Base-by-base conservation (phyloP, 2,329 filamentous ascomycete genomes). In the Sporothrix humicola region DNA sequence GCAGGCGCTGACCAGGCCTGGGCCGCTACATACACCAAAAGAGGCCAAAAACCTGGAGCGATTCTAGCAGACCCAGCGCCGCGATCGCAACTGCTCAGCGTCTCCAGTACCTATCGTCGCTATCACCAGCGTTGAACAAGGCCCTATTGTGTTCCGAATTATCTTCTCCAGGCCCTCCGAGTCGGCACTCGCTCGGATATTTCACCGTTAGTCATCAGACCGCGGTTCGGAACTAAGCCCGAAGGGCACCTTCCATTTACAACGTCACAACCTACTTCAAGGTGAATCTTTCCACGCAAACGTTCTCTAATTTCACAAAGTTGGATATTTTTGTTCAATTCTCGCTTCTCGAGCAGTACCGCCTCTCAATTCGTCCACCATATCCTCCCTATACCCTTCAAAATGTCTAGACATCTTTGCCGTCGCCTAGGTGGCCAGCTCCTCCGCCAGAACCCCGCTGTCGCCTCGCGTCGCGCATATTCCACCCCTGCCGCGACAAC, bases 341-440 rank as follows among this genome's bases (percentile, higher is more conserved):
- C n/a, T 58, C 37, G 26, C 13, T 68, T 4, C 37, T 56, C 42
- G n/a, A 23, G 44, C 20, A 58, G 23, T 15, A 31, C 7, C 52
- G 23, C 31, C 46, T n/a, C 31, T 31, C 23, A 26, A 50, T 65
- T 6, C 37, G 15, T 1, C 13, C 15, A 31, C 15, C 15, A 48
- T 50, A 44, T 7, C 15, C 23, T 42, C 12, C 23, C 8, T 20
- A 20, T 15, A 37, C 31, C 50, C 12, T 31, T 20, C 26, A 42
- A 13, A 63, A 77, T 77, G 76, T 77, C 76, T 58, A 75, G 74
- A 72, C 56, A 74, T 48, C 46, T 76, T 13, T 70, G 46, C 68
- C 76, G 72, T 26, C 73, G 74, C 26, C 48, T 73, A 1, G 72
- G 73, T 23, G 66, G 73, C 66, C 72, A 68, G 66, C 73, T 73